Conservation (phyloP, 2,329 filamentous ascomycete genomes). For the Arthrocladium fulminans region DNA sequence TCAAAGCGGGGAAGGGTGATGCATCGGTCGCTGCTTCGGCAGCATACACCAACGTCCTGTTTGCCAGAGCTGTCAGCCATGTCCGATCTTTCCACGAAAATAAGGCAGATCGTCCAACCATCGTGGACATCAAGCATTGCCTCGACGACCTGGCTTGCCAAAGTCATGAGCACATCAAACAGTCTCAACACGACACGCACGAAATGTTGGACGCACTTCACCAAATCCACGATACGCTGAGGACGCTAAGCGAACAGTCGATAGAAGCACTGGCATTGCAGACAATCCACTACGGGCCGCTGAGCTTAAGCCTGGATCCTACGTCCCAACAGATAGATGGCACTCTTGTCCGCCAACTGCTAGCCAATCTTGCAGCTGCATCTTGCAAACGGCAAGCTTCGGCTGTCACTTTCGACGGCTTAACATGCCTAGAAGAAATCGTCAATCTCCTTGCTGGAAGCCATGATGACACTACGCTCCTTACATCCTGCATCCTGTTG, state of each 20-base stretch:
- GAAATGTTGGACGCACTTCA: not conserved
- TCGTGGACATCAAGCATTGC: slow-evolving; percentile 21
- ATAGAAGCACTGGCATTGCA: not conserved
- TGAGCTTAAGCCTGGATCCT: not conserved
- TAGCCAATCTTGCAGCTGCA: not conserved
- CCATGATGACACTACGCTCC: slow-evolving; percentile 12
- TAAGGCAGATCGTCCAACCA: slow-evolving; percentile 4
- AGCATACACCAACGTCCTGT: slow-evolving; percentile 10
- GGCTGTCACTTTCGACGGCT: slow-evolving; percentile 1
- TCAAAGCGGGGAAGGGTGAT: slow-evolving; percentile 18
- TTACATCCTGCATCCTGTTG: slow-evolving; percentile 20
- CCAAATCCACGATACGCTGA: not conserved
- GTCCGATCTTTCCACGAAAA: slow-evolving; percentile 10
- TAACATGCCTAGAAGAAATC: slow-evolving; percentile 19
- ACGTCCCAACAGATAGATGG: not conserved
- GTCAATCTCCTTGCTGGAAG: slow-evolving; percentile 16
- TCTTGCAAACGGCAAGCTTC: not conserved
- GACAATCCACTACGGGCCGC: not conserved
- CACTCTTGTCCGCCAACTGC: slow-evolving; percentile 12
- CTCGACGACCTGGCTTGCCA: slow-evolving; percentile 8
- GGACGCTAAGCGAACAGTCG: not conserved
- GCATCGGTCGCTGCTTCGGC: slow-evolving; percentile 19
- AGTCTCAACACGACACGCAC: slow-evolving; percentile 1
- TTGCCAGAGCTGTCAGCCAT: slow-evolving; percentile 11
- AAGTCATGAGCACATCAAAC: slow-evolving; percentile 14